Base-by-base conservation (phyloP, 805 yeast species). In the Priceomyces haplophilus region DNA sequence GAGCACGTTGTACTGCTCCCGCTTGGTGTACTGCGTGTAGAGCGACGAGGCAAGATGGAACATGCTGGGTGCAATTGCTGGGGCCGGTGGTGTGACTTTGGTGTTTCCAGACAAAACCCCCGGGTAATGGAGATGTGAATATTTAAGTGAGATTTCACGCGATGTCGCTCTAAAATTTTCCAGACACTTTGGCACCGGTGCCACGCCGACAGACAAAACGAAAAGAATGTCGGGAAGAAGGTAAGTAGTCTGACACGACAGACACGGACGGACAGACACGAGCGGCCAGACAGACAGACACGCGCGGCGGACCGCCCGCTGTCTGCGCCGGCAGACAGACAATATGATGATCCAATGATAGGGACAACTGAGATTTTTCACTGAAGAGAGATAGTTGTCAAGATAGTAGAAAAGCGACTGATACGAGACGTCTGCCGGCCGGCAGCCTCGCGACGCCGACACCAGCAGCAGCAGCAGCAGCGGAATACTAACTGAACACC, bases 1-100 rank as follows among this genome's bases (percentile, higher is more conserved):
- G 37, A 91, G 73, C 1, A 70, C 55, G 44, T 69, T 70, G 51
- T 70, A 70, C 55, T 70, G 76, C 45, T 70, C 76, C 38, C 74
- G 59, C 51, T 69, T 64, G 43, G 73, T 68, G 53, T 69, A 70
- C 49, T 69, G 73, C 3, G 74, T 67, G 51, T 70, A 70, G 35
- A 70, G 54, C 33, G 75, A 69, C 38, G 72, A 64, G 11, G 72
- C 76, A 37, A 70, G 55, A 46, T 70, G 76, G 48, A 70, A 70
- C 76, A 70, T 70, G 32, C 34, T 19, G 24, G 18, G 10, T 25
- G 19, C 19, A 19, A 4, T 19, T 19, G 11, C 6, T 21, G 24
- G 24, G 8, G n/a, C 35, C 13, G 18, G 13, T 18, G 20, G 11
- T 24, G 7, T 24, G 27, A 24, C 7, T 8, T 24, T 8, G 11